Evolutionary conservation across 805 yeast species (phyloP), one percentile per base, ranked within the genome.

Genomic region (Saturnispora halmiae): DNA sequence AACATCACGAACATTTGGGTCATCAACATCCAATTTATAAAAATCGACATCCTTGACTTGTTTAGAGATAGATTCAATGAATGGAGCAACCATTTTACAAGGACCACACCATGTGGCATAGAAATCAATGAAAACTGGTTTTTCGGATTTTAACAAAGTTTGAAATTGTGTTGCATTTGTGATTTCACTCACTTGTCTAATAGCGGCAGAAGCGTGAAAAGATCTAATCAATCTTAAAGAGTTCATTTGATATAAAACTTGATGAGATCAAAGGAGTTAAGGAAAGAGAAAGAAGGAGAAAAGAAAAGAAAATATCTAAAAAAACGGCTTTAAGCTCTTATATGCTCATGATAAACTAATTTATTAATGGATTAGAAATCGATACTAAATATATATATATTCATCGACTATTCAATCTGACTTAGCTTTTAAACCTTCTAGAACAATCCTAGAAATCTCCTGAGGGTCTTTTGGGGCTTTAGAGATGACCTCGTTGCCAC

Each of bases 391-490:
- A 27, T 27, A 27, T 10, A 10, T 27, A 10, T 13, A 27, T 11
- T 7, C 14, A 27, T 27, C 6, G n/a, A 11, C 6, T 15, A 14
- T 15, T 16, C 5, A 31, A 31, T 19, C 34, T 19, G 24, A 19
- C 21, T 18, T 31, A 15, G 4, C 9, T 10, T 69, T 61, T 15
- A 79, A 50, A 4, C 96, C 95, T 3, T 67, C 69, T 47, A 73
- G 70, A 20, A 90, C 94, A 48, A 92, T 85, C 49, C 67, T 67
- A 31, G 83, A 72, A 40, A 90, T 80, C 59, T 87, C 95, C 4
- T 69, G 72, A 1, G 96, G 87, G 56, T 92, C 94, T 43, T 82
- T 79, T 1, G 96, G 85, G 40, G 90, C 77, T 21, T 73, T 70
- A 2, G 96, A 90, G 40, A 90, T 65, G 51, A 84, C 82, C 54